Percentiles rank a stretch among this genome's conserved stretches.
phyloP scores from a whole-genome alignment of 495 filamentous ascomycete species.

The Sabuloglossum arenarium region DNA sequence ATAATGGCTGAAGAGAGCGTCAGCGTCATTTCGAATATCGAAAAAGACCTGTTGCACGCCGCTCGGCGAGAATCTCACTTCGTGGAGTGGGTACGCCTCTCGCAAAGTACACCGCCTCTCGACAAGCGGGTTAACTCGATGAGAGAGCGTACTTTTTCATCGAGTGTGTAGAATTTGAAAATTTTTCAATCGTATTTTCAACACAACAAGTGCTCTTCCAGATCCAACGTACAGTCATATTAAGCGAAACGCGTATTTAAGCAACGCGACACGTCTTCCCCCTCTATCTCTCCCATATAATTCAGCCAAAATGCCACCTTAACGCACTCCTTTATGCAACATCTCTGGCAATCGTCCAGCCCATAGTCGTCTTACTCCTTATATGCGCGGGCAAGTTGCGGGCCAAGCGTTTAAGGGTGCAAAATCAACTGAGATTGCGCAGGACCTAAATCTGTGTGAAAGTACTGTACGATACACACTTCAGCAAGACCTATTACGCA shows the following conservation, averaged over 20 bases:
- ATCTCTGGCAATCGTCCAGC: not conserved
- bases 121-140: no score
- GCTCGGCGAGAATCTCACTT: no score
- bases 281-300: not conserved
- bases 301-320: not conserved
- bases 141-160: no score
- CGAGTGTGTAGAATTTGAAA: no score
- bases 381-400: not conserved
- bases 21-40: constrained; percentile 34
- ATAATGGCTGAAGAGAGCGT: constrained; percentile 29
- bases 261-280: no score
- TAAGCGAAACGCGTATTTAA: no score
- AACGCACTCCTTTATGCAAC: not conserved
- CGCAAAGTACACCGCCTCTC: no score
- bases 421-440: not conserved
- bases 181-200: no score
- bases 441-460: not conserved
- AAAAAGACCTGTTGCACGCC: constrained; percentile 37
- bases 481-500: not conserved
- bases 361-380: not conserved
- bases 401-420: not conserved
- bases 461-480: not conserved
- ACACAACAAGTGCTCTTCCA: no score
- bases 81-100: no score
- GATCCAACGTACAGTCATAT: no score